Base-by-base conservation (phyloP, 2,329 filamentous ascomycete species). In the Harringtonia lauricola region DNA sequence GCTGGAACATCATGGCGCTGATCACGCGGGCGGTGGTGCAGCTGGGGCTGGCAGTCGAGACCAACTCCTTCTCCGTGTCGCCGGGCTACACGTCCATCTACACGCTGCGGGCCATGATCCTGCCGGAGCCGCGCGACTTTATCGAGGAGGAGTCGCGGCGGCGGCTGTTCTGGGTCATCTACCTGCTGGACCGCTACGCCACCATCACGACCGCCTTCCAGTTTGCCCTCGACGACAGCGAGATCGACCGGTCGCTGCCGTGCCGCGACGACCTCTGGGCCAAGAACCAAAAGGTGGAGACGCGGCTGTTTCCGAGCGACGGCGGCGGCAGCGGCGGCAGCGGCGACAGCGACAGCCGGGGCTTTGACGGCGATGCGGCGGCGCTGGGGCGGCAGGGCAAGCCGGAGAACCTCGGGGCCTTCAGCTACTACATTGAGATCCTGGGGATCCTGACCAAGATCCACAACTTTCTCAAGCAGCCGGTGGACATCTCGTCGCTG, bases 101-200 rank as follows among this genome's bases (percentile, higher is more conserved):
- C 58, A 95, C 88, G 0, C 67, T 94, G 36, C 74, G 88, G 43
- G 86, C 88, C 15, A 89, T 89, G 67, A 81, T 90, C 3, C 68
- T 95, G 0, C 84, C 87, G 0, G 87, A 94, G 48, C 76, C 89
- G 0, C 80, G 78, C 41, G 84, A 87, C 48, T 95, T 89, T 61
- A 83, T 94, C 44, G 88, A 95, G 57, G 89, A 95, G 48, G 89
- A 95, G 60, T 84, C 85, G 35, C 72, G 88, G 24, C 74, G 89
- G 24, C 72, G 89, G 22, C 67, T 95, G 1, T 94, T 95, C 60
- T 95, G 89, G 89, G 90, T 94, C 80, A 81, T 94, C 12, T 95
- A 94, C 57, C 65, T 95, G 13, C 71, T 95, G 7, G 89, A 95
- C 58, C 75, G 89, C 40, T 95, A 94, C 57, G 87, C 87, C 1